A percentile compares a stretch with the other conserved stretches of the same genome.
Evolutionary conservation across 2,329 filamentous ascomycete genomes (phyloP).

Genomic region (Hymenoscyphus infarciens): DNA sequence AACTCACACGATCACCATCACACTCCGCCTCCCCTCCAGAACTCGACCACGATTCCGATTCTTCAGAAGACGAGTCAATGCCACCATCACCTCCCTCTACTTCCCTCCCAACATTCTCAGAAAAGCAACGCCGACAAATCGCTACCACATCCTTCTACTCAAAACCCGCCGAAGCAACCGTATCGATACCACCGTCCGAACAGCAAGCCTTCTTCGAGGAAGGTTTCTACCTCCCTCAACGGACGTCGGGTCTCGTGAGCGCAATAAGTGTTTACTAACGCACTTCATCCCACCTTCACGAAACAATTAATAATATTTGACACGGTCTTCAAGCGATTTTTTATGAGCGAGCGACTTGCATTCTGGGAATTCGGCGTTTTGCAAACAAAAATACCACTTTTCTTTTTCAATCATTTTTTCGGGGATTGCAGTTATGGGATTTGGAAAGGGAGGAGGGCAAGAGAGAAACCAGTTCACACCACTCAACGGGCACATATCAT

Average conservation of each 20-base stretch:
- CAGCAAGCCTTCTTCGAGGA: constrained; percentile 44
- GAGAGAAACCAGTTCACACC: constrained; percentile 10
- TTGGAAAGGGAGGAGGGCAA: neutral
- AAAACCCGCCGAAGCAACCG: constrained; percentile 25
- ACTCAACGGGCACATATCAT: neutral
- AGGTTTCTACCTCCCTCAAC: constrained; percentile 45
- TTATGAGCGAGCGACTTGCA: constrained; percentile 6
- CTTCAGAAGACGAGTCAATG: constrained; percentile 69
- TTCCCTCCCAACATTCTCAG: constrained; percentile 55
- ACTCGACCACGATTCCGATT: constrained; percentile 62
- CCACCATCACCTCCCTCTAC: constrained; percentile 50
- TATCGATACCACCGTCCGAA: constrained; percentile 33
- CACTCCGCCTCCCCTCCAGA: constrained; percentile 61
- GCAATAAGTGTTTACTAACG: constrained; percentile 46
- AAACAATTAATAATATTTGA: neutral
- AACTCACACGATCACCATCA: constrained; percentile 65
- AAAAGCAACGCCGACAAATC: constrained; percentile 48
- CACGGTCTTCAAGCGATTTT: constrained; percentile 10
- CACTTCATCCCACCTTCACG: neutral
- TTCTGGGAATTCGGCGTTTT: constrained; percentile 8
- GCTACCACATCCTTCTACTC: constrained; percentile 39
- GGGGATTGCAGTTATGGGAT: neutral
- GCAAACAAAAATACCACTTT: constrained; percentile 9
- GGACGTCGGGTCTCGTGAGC: constrained; percentile 39
- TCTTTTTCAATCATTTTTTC: neutral